These are phyloP conservation scores for Fusarium sp. DNA, from an alignment of 2,329 filamentous ascomycete genomes.

Conservation along the genomic window DNA sequence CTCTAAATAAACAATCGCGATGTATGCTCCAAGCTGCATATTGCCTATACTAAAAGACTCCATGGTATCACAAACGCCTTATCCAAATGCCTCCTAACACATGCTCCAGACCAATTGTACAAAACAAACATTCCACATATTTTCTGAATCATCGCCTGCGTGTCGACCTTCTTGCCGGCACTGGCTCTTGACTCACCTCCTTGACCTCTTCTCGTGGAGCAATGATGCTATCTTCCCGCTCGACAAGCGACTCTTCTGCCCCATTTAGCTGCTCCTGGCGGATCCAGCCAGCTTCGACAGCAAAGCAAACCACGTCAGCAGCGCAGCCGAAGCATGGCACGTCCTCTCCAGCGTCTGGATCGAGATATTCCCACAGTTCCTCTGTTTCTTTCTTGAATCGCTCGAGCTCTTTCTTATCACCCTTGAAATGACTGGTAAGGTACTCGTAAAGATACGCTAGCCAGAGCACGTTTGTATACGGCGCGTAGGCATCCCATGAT, in stretches of 20 bases:
- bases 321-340: conserved; percentile 66
- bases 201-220: conserved; percentile 45
- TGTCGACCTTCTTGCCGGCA: conserved; percentile 43
- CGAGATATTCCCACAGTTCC: conserved; percentile 66
- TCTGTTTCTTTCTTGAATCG: conserved; percentile 61
- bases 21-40: not conserved
- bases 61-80: conserved; percentile 35
- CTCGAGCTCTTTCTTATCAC: conserved; percentile 58
- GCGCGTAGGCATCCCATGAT: conserved; percentile 65
- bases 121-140: conserved; percentile 1
- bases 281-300: conserved; percentile 69
- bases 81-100: conserved; percentile 14
- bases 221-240: conserved; percentile 58
- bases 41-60: not conserved
- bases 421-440: conserved; percentile 60
- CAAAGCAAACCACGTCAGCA: conserved; percentile 67
- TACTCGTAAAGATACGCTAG: conserved; percentile 71
- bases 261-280: conserved; percentile 63
- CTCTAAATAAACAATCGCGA: not conserved
- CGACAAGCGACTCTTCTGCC: conserved; percentile 50
- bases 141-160: conserved; percentile 26
- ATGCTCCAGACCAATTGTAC: conserved; percentile 4
- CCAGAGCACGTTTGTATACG: conserved; percentile 75
- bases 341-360: conserved; percentile 61
- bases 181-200: conserved; percentile 37